These are phyloP conservation scores for Lentinula sp. DNA, from an alignment of 768 basidiomycete species.

Conservation along the genomic window DNA sequence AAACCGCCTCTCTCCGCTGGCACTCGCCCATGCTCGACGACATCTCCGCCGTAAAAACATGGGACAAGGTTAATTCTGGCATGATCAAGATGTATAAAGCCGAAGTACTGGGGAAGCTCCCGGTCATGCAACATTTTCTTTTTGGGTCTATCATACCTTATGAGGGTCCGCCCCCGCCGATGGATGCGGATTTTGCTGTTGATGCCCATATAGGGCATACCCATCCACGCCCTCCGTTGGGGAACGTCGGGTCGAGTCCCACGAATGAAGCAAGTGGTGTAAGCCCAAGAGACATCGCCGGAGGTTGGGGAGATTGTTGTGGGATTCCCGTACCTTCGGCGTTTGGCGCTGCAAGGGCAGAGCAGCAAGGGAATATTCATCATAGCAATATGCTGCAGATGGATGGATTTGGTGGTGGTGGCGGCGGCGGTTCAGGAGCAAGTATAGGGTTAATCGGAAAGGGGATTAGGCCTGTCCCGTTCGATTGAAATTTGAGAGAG, in stretches of 20 bases:
- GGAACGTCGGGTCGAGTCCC: neutral
- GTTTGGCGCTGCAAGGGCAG: slow-evolving; percentile 68
- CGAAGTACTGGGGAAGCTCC: slow-evolving; percentile 92
- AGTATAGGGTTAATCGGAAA: slow-evolving; percentile 41
- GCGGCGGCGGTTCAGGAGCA: no score
- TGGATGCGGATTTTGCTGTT: slow-evolving; percentile 17
- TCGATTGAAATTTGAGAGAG: slow-evolving; percentile 41
- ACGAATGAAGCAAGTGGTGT: slow-evolving; percentile 30
- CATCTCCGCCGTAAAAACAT: slow-evolving; percentile 90
- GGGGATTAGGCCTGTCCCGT: slow-evolving; percentile 73
- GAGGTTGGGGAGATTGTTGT: slow-evolving; percentile 86
- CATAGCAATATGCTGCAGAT: neutral
- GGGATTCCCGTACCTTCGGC: slow-evolving; percentile 82
- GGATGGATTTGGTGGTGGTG: slow-evolving; percentile 7
- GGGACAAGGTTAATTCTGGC: slow-evolving; percentile 94
- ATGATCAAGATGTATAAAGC: slow-evolving; percentile 99
- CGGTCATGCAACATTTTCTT: slow-evolving; percentile 93
- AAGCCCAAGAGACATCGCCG: slow-evolving; percentile 37
- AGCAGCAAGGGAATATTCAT: slow-evolving; percentile 26
- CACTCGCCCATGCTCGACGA: slow-evolving; percentile 99
- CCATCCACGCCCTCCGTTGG: slow-evolving; percentile 26
- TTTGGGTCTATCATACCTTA: slow-evolving; percentile 80
- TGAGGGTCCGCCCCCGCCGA: slow-evolving; percentile 49
- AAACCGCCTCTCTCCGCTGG: slow-evolving; percentile 93
- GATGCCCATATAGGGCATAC: slow-evolving; percentile 41